phyloP scores from a whole-genome alignment of 2,329 filamentous ascomycete genomes.

The Aspergillus novoparasiticus region DNA sequence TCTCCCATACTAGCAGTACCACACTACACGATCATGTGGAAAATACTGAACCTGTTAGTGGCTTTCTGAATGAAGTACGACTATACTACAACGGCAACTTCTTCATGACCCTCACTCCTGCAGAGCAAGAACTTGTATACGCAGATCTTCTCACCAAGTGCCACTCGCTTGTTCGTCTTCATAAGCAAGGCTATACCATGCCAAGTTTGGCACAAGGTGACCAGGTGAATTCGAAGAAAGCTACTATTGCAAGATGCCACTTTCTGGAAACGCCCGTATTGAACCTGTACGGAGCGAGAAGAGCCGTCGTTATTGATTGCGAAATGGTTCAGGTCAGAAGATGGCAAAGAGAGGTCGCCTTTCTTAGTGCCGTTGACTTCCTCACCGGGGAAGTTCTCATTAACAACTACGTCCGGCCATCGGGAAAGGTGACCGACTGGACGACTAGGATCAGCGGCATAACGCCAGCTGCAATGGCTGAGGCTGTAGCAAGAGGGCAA shows the following conservation, averaged over 20 bases:
- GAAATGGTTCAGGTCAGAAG: conserved; percentile 49
- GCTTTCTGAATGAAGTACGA: neutral
- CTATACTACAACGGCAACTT: conserved; percentile 3
- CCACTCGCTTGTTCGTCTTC: conserved; percentile 9
- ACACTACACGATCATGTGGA: neutral
- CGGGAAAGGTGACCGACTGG: conserved; percentile 37
- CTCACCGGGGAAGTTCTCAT: conserved; percentile 52
- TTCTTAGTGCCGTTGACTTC: conserved; percentile 48
- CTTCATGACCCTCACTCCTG: neutral
- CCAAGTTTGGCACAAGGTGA: too few species aligned
- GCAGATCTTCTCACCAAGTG: neutral
- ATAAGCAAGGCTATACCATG: neutral
- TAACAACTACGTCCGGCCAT: conserved; percentile 46
- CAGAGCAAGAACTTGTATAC: neutral
- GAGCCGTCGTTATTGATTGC: conserved; percentile 50
- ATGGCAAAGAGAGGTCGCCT: conserved; percentile 36
- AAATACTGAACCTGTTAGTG: neutral
- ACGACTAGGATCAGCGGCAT: conserved; percentile 46
- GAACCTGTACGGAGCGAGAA: neutral
- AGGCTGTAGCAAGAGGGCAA: conserved; percentile 32
- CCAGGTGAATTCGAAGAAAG: neutral
- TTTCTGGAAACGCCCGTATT: neutral
- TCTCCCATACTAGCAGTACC: neutral
- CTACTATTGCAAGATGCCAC: neutral
- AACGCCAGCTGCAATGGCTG: conserved; percentile 31